Evolutionary conservation across 139 green algal species (phyloP).

Genomic region (Chlamydomonas asymmetrica): DNA sequence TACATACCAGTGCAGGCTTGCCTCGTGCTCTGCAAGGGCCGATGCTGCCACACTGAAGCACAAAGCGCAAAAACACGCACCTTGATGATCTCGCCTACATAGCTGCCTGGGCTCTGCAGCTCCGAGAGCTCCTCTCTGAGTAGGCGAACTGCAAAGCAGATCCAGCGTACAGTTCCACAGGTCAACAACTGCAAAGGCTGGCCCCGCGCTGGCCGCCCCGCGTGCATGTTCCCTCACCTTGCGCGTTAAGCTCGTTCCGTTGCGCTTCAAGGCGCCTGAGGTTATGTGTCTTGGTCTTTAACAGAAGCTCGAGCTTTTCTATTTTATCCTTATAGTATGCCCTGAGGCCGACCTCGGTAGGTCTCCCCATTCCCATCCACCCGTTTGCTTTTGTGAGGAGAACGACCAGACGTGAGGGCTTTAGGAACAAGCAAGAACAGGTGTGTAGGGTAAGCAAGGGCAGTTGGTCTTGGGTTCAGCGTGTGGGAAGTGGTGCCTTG

Average conservation of each 20-base stretch:
- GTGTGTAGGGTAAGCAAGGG: no score
- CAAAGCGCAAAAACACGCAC: no score
- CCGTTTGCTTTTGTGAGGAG: no score
- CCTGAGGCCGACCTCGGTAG: slow-evolving; percentile 41
- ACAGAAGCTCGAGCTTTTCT: slow-evolving; percentile 90
- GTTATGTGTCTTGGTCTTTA: slow-evolving; percentile 93
- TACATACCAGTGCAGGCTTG: no score
- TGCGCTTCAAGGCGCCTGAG: slow-evolving; percentile 96
- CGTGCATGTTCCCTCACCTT: slow-evolving; percentile 66
- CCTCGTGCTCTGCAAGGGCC: no score
- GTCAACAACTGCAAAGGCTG: not conserved
- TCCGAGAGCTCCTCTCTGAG: slow-evolving; percentile 96
- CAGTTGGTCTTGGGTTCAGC: no score
- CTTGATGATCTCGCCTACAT: slow-evolving; percentile 99
- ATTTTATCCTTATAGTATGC: slow-evolving; percentile 81
- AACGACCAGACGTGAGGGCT: no score
- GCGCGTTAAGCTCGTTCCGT: slow-evolving; percentile 96
- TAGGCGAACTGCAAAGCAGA: slow-evolving; percentile 80
- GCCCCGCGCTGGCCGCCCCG: not conserved
- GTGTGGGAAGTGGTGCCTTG: no score
- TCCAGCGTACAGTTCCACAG: not conserved
- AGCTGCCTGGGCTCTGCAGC: slow-evolving; percentile 97
- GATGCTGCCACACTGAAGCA: no score
- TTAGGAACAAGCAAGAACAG: no score
- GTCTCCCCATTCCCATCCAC: slow-evolving; percentile 29